Evolutionary conservation across 2,329 filamentous ascomycete genomes (phyloP), one percentile per base, ranked within the genome.

Genomic region (Xylariomycetidae sp.): DNA sequence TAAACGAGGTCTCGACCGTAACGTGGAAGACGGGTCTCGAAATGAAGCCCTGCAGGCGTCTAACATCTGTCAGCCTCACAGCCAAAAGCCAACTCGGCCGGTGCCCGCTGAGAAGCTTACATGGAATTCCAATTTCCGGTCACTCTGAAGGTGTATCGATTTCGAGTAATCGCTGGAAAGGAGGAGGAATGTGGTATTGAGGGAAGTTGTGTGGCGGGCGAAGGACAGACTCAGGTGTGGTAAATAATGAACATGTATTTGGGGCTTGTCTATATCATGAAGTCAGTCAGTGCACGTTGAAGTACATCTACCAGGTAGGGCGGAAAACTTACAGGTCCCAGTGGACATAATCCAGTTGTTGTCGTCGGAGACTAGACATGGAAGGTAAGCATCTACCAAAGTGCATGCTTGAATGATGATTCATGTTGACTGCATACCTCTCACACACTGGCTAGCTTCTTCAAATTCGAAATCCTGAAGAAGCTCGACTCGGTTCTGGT

Each of bases 401-500:
- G n/a, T n/a, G n/a, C n/a, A n/a, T n/a, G n/a, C n/a, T n/a, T n/a
- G n/a, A n/a, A n/a, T n/a, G n/a, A n/a, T n/a, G n/a, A n/a, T n/a
- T n/a, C n/a, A n/a, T n/a, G n/a, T n/a, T n/a, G n/a, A n/a, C n/a
- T n/a, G n/a, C n/a, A n/a, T 27, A 43, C 92, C 78, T 31, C 88
- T 78, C 43, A 98, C 79, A 57, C 90, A 96, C 48, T 82, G 79
- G 56, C 88, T 95, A 25, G 94, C 90, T 63, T 95, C 89, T 53
- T 96, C 89, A 53, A 98, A 97, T 56, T 94, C 89, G 60, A 98
- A 98, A 57, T 98, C 92, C 54, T 98, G 92, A 23, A 98, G 74
- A 37, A 98, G 72, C 62, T 98, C 92, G 49, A 98, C 82, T 46
- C 92, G 84, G 59, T 88, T 95, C 44, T 89, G 83, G 63, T 90